Conservation (phyloP, 1,284 basidiomycete species). For the Somion occarium region DNA sequence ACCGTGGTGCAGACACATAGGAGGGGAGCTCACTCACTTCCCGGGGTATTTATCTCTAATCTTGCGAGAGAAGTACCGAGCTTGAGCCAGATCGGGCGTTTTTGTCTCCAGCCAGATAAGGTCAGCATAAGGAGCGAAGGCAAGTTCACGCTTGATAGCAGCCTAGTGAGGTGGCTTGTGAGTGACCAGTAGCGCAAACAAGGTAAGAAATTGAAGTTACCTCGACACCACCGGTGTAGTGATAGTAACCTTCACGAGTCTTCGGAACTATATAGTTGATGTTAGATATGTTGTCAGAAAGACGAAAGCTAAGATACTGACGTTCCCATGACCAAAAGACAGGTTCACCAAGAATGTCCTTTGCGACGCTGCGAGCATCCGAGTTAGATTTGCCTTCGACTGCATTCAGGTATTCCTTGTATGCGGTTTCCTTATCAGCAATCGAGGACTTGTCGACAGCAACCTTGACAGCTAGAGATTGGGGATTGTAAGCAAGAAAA, state of each 20-base stretch:
- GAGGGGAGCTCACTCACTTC: constrained; percentile 41
- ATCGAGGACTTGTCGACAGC: constrained; percentile 46
- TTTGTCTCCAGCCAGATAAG: constrained; percentile 91
- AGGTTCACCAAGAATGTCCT: constrained; percentile 62
- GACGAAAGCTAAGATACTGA: constrained; percentile 36
- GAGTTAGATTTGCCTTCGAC: constrained; percentile 68
- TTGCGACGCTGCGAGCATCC: constrained; percentile 71
- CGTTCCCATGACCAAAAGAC: constrained; percentile 89
- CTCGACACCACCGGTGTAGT: constrained; percentile 80
- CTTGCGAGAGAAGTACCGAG: constrained; percentile 72
- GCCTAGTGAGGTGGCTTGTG: too few relatives aligned
- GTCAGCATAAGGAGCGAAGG: constrained; percentile 81
- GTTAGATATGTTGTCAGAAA: background rate
- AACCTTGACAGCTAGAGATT: constrained; percentile 50
- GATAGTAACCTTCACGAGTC: constrained; percentile 91
- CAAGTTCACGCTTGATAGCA: constrained; percentile 81
- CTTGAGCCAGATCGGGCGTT: constrained; percentile 77
- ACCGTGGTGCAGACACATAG: background rate
- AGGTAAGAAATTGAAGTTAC: constrained; percentile 23
- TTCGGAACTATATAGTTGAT: constrained; percentile 56
- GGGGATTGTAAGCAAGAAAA: constrained; percentile 5
- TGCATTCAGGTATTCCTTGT: constrained; percentile 55
- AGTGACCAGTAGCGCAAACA: too few relatives aligned
- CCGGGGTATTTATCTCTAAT: constrained; percentile 72
- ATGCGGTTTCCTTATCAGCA: constrained; percentile 51